A percentile compares a stretch with the other conserved stretches of the same genome.
These are phyloP conservation scores for Lactifluus piperatus DNA, from an alignment of 768 basidiomycete genomes.

Conservation along the genomic window DNA sequence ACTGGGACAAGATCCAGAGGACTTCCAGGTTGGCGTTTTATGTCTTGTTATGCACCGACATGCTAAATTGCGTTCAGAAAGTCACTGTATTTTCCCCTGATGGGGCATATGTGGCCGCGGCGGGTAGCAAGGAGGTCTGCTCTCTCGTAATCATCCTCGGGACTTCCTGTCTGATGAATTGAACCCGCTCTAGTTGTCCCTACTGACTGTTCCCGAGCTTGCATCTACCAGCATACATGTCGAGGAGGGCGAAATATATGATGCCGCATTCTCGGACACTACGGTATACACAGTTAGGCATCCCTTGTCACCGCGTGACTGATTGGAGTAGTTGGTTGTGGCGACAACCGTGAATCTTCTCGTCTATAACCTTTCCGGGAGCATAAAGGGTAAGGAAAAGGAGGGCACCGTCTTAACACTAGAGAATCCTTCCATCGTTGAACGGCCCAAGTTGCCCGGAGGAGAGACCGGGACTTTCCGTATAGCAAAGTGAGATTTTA, in stretches of 20 bases:
- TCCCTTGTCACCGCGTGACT: not conserved
- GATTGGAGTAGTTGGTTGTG: constrained; percentile 45
- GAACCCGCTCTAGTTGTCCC: constrained; percentile 18
- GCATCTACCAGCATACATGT: constrained; percentile 40
- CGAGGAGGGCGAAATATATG: constrained; percentile 76
- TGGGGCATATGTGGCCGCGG: constrained; percentile 54
- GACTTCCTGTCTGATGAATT: not conserved
- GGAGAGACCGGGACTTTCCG: constrained; percentile 5
- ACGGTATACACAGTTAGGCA: constrained; percentile 34
- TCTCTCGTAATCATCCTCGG: not conserved
- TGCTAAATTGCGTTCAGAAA: constrained; percentile 48
- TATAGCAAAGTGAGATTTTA: constrained; percentile 6
- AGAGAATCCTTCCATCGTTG: constrained; percentile 9
- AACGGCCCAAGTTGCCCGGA: constrained; percentile 13
- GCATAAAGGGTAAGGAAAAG: constrained; percentile 36
- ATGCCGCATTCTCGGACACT: constrained; percentile 65
- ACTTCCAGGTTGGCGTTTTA: constrained; percentile 62
- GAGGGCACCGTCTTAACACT: constrained; percentile 21
- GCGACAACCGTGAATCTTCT: constrained; percentile 55
- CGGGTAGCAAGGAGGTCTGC: constrained; percentile 63
- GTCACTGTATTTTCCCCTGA: constrained; percentile 76
- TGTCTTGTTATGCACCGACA: not conserved
- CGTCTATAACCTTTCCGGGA: constrained; percentile 48
- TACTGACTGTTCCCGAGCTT: constrained; percentile 28
- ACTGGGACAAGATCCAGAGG: constrained; percentile 52